Conservation (phyloP, 169 alveolate genomes). For the Plasmodium inui region DNA sequence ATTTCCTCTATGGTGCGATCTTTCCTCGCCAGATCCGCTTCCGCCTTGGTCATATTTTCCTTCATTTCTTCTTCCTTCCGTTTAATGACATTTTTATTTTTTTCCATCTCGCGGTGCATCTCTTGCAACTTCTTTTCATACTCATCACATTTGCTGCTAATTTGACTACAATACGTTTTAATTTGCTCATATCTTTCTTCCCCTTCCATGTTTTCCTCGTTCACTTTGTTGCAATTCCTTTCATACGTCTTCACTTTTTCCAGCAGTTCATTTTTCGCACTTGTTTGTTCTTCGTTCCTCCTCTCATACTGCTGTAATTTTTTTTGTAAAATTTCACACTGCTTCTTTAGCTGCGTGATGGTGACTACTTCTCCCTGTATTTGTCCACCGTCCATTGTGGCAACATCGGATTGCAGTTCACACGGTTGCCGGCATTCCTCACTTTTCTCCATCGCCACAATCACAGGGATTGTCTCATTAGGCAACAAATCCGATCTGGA, state of each 20-base stretch:
- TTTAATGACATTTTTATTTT: not conserved
- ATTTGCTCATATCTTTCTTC: conserved; percentile 20
- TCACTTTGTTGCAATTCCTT: not conserved
- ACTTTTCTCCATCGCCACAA: not conserved
- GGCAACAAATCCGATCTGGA: not conserved
- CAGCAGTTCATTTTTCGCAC: not conserved
- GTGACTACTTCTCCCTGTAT: not conserved
- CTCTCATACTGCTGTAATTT: not conserved
- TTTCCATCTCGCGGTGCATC: not conserved
- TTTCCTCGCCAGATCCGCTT: conserved; percentile 4
- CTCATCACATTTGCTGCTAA: conserved; percentile 4
- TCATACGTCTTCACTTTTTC: not conserved
- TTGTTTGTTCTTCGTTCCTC: not conserved
- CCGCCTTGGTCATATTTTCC: not conserved
- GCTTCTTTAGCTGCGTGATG: not conserved
- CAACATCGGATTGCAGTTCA: not conserved
- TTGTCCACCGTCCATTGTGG: not conserved
- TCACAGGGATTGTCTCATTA: not conserved
- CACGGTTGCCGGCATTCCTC: not conserved
- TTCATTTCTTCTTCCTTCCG: conserved; percentile 30
- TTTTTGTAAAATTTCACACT: conserved; percentile 4
- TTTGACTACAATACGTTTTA: conserved; percentile 1
- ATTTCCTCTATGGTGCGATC: not conserved
- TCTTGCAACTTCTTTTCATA: conserved; percentile 13
- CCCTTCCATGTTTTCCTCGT: not conserved